Evolutionary conservation across 1,284 basidiomycete species (phyloP), one percentile per base, ranked within the genome.

Genomic region (Rhodotorula sp.): DNA sequence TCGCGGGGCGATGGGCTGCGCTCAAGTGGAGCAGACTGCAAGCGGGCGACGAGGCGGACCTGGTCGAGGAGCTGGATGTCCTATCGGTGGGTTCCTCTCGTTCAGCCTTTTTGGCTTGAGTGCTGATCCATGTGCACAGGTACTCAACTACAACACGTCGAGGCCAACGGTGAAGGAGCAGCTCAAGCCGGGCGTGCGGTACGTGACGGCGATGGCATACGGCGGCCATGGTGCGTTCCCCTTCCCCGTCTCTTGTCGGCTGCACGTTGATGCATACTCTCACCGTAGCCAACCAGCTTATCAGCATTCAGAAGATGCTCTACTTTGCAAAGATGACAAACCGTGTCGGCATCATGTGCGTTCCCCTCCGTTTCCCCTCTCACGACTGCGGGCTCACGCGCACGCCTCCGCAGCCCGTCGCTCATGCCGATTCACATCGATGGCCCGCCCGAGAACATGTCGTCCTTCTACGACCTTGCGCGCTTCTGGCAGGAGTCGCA

Each of bases 311-410:
- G 25, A 70, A 71, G 54, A 34, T 76, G 51, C 64, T 76, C 36
- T 76, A 70, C 63, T 65, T 73, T 17, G 70, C 68, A 34, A 74
- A 73, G 41, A 25, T 72, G n/a, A 72, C 70, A 6, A 72, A 71
- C 54, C 73, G 75, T 2, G 75, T 76, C 39, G 70, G 64, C 8
- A 73, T 76, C 63, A 67, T 76, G 75, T 76, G 48, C 64, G 72
- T 50, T 19, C 37, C 36, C 25, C 25, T 34, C 25, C 36, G 15
- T 22, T 48, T 29, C 17, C 21, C 55, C 3, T 25, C 22, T 37
- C 48, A 29, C n/a, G 5, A 3, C 5, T 19, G 6, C 32, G 25
- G 29, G 8, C 19, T 32, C 50, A 27, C 10, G 6, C 6, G 7
- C 29, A 6, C 21, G 21, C 27, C 53, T 2, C 36, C 7, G 21